Percentiles rank a stretch among this genome's conserved stretches.
Evolutionary conservation across 1,139 yeast species (phyloP).

Genomic region (Debaryomyces udenii): DNA sequence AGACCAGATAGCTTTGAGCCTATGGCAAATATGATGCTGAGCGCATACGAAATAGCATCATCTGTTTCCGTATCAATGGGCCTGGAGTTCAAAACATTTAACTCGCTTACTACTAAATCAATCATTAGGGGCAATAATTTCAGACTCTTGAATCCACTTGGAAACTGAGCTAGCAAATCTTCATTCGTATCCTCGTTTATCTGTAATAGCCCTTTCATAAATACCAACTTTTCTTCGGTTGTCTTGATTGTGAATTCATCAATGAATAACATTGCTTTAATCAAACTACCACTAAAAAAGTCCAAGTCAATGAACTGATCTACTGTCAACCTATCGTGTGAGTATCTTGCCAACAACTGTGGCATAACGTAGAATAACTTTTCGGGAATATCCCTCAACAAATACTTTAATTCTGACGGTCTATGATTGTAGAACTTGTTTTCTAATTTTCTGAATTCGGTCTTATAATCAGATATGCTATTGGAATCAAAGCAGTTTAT

Average conservation of each 20-base stretch:
- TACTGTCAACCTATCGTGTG: slow-evolving; percentile 48
- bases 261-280: slow-evolving; percentile 78
- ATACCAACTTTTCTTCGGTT: slow-evolving; percentile 65
- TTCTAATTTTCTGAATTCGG: slow-evolving; percentile 47
- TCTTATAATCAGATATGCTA: slow-evolving; percentile 51
- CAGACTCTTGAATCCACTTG: slow-evolving; percentile 65
- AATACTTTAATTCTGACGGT: slow-evolving; percentile 49
- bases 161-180: slow-evolving; percentile 66
- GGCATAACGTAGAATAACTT: slow-evolving; percentile 33
- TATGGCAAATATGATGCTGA: slow-evolving; percentile 63
- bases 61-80: slow-evolving; percentile 26
- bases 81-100: slow-evolving; percentile 25
- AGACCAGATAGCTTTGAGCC: slow-evolving; percentile 72
- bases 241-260: slow-evolving; percentile 84
- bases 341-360: slow-evolving; percentile 46
- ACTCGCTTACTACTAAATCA: slow-evolving; percentile 45
- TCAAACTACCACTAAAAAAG: slow-evolving; percentile 76
- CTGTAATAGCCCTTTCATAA: slow-evolving; percentile 63
- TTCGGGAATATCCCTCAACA: slow-evolving; percentile 47
- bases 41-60: slow-evolving; percentile 52
- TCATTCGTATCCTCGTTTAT: slow-evolving; percentile 17
- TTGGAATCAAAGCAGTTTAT: slow-evolving; percentile 53
- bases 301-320: slow-evolving; percentile 57
- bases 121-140: slow-evolving; percentile 74
- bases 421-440: slow-evolving; percentile 46